Evolutionary conservation across 495 filamentous ascomycete species (phyloP), one percentile per base, ranked within the genome.

Genomic region (Achaetomiella virescens): DNA sequence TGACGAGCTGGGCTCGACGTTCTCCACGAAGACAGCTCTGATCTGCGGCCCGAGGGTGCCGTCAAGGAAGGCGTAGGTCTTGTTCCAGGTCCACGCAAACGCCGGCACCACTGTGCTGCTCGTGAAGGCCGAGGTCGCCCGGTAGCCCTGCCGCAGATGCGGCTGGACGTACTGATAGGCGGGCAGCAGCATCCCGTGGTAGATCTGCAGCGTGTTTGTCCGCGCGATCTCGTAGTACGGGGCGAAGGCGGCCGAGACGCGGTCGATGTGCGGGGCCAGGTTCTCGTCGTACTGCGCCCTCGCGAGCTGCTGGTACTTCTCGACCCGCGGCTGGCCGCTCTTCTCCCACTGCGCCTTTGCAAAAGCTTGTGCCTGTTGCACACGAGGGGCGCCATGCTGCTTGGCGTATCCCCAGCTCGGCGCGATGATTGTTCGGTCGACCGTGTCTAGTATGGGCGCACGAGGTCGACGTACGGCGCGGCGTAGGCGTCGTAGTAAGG

Each of bases 1-100:
- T 87, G 46, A 93, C 82, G 1, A 99, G 78, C 66, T 99, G 93
- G 95, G 95, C 71, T 97, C 91, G 8, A 99, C 92, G 60, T 92
- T 93, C 65, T 93, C 83, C 31, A 85, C 84, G 61, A 96, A 97
- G 11, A 96, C 71, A 22, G 89, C 79, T 25, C 85, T 79, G 7
- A 97, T 21, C 61, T 84, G 83, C 8, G 91, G 91, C 87, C 87
- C 93, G 12, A 96, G 62, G 2, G 81, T 87, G 41, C 82, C 77
- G 47, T 87, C 82, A 12, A 89, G 72, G 61, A 95, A 88, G n/a
- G 78, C 69, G 45, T 80, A 78, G 2, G 77, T 79, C 29, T 81
- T 82, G 14, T 81, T 78, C 82, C 84, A 89, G 3, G 82, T 82
- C 72, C 79, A 85, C 45, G 80, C 80, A 2, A 80, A 79, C 45